Evolutionary conservation across 2,329 filamentous ascomycete species (phyloP).

Genomic region (Daldinia eschscholtzii): DNA sequence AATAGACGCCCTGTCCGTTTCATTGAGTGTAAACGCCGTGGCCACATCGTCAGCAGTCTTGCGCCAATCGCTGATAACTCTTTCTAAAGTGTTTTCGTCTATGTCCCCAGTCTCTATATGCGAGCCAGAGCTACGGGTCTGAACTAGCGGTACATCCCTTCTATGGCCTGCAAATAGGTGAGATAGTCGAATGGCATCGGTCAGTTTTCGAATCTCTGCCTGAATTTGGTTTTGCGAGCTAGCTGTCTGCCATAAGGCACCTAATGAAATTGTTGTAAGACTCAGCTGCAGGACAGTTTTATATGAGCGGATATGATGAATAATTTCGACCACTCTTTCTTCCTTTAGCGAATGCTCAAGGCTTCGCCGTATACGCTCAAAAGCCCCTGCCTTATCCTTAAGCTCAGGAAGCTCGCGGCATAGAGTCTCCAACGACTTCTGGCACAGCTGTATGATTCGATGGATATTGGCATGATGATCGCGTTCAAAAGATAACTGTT

Average conservation of each 20-base stretch:
- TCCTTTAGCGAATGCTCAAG: slow-evolving; percentile 44
- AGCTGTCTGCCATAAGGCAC: slow-evolving; percentile 44
- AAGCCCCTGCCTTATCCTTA: slow-evolving; percentile 29
- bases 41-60: slow-evolving; percentile 49
- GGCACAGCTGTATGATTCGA: slow-evolving; percentile 46
- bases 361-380: slow-evolving; percentile 42
- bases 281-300: slow-evolving; percentile 49
- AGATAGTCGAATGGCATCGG: slow-evolving; percentile 42
- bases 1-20: slow-evolving; percentile 20
- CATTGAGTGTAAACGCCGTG: slow-evolving; percentile 44
- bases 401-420: slow-evolving; percentile 44
- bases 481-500: slow-evolving; percentile 45
- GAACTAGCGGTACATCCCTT: background rate
- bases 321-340: slow-evolving; percentile 42
- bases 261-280: slow-evolving; percentile 48
- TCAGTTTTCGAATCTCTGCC: slow-evolving; percentile 46
- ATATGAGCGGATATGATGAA: slow-evolving; percentile 47
- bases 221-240: slow-evolving; percentile 49
- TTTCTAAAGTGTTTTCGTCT: slow-evolving; percentile 35
- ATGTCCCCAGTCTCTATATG: slow-evolving; percentile 31
- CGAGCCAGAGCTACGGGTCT: background rate
- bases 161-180: slow-evolving; percentile 35
- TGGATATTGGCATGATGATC: slow-evolving; percentile 47
- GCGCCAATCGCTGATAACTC: slow-evolving; percentile 47
- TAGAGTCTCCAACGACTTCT: slow-evolving; percentile 40